Conservation (phyloP, 768 basidiomycete species). For the Rhodosporidiobolus sp. region DNA sequence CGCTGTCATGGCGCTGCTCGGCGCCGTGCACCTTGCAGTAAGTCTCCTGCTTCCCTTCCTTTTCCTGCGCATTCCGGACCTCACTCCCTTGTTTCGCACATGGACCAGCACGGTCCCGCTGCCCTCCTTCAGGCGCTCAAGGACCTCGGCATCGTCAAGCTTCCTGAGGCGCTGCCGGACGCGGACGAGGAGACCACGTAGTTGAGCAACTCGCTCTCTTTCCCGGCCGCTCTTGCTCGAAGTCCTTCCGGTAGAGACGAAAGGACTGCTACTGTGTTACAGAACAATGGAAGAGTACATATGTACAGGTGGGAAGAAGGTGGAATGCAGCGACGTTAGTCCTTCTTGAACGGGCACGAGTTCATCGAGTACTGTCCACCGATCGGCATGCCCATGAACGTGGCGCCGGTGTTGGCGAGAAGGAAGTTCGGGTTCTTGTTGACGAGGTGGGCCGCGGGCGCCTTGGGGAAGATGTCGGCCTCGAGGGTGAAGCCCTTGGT, state of each 20-base stretch:
- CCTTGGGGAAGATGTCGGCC: conserved; percentile 41
- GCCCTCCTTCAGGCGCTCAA: neutral
- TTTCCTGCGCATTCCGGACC: neutral
- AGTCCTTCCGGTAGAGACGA: no score
- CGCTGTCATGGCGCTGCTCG: neutral
- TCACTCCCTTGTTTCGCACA: no score
- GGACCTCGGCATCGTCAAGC: conserved; percentile 1
- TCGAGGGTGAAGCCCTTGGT: conserved; percentile 41
- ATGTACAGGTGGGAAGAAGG: no score
- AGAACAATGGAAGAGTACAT: no score
- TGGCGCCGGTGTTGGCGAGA: conserved; percentile 40
- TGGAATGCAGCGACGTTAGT: no score
- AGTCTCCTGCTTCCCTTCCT: neutral
- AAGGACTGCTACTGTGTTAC: no score
- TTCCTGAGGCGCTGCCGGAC: neutral
- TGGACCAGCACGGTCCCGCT: neutral
- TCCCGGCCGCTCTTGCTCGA: no score
- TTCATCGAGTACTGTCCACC: no score
- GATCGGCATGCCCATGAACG: conserved; percentile 47
- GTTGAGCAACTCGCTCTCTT: no score
- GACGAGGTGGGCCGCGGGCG: conserved; percentile 44
- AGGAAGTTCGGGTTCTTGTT: conserved; percentile 43
- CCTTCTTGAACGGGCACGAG: no score
- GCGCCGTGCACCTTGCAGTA: neutral
- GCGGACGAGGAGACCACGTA: neutral